Conservation (phyloP, 1,284 basidiomycete species). For the Apiotrichum veenhuisii region DNA sequence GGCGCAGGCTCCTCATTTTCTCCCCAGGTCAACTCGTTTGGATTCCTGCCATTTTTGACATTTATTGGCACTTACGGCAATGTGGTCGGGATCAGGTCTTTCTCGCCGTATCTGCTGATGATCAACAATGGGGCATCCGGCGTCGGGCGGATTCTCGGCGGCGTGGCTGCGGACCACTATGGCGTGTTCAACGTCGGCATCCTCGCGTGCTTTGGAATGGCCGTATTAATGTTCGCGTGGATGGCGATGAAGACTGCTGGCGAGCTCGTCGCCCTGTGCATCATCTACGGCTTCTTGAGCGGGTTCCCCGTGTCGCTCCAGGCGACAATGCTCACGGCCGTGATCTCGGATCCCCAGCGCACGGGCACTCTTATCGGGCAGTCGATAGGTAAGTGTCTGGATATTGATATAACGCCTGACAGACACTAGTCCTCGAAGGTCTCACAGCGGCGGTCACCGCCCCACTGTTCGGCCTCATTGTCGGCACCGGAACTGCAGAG, state of each 20-base stretch:
- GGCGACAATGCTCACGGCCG: conserved; percentile 4
- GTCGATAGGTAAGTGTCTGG: neutral
- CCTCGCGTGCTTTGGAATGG: conserved; percentile 4
- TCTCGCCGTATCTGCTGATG: conserved; percentile 33
- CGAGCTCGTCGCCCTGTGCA: conserved; percentile 11
- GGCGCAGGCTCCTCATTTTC: too few species aligned
- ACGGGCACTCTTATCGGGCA: neutral
- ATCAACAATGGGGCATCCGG: conserved; percentile 1
- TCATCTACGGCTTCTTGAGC: conserved; percentile 16
- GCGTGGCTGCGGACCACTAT: conserved; percentile 17
- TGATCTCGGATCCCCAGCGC: neutral
- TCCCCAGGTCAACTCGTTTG: conserved; percentile 20
- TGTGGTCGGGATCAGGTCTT: conserved; percentile 22
- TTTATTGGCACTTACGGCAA: conserved; percentile 34
- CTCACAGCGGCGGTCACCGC: neutral
- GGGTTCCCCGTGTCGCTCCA: conserved; percentile 18
- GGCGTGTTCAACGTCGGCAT: conserved; percentile 18
- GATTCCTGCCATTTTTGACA: conserved; percentile 29
- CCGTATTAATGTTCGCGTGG: conserved; percentile 18
- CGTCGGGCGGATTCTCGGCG: neutral
- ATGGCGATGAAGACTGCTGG: conserved; percentile 6
- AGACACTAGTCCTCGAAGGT: neutral
- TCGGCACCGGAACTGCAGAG: neutral
- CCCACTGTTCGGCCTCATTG: conserved; percentile 4
- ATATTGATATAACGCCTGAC: neutral